These are phyloP conservation scores for Begonia fuchsioides DNA, from an alignment of 306 rosid genomes.

Conservation along the genomic window DNA sequence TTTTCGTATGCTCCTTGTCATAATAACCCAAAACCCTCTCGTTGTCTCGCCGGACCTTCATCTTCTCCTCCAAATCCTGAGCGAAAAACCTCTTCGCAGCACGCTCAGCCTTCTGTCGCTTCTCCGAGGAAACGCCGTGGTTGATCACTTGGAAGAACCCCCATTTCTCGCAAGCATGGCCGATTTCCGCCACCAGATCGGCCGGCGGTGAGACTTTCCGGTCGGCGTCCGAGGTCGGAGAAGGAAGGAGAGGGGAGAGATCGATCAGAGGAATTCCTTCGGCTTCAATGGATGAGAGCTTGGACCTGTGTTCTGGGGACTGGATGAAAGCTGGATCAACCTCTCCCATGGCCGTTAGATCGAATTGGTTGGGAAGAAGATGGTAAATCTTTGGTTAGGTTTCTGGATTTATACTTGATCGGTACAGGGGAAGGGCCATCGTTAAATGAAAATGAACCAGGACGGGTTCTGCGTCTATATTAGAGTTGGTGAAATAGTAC, in stretches of 20 bases:
- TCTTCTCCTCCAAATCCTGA: conserved; percentile 43
- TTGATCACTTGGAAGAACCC: conserved; percentile 67
- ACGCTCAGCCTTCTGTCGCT: conserved; percentile 13
- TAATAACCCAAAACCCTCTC: conserved; percentile 22
- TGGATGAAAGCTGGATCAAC: conserved; percentile 38
- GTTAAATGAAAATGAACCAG: conserved; percentile 11
- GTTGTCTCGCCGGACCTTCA: conserved; percentile 26
- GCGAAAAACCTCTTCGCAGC: conserved; percentile 37
- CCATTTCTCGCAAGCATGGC: conserved; percentile 44
- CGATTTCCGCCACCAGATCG: conserved; percentile 27
- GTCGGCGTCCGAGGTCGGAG: background rate
- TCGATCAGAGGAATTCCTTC: conserved; percentile 36
- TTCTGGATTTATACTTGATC: background rate
- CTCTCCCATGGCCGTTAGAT: conserved; percentile 21
- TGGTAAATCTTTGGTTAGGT: background rate
- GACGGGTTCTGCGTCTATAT: conserved; percentile 7
- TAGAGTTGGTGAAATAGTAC: too few relatives aligned
- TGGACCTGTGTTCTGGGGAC: conserved; percentile 50
- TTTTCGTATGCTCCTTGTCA: conserved; percentile 53
- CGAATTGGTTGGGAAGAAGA: background rate
- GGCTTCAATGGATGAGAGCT: conserved; percentile 17
- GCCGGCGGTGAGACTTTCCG: conserved; percentile 1
- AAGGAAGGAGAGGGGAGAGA: conserved; percentile 7
- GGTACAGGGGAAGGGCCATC: background rate
- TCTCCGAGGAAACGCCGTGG: conserved; percentile 36